Evolutionary conservation across 2,329 filamentous ascomycete genomes (phyloP), one percentile per base, ranked within the genome.

Genomic region (Diaporthe velutina): DNA sequence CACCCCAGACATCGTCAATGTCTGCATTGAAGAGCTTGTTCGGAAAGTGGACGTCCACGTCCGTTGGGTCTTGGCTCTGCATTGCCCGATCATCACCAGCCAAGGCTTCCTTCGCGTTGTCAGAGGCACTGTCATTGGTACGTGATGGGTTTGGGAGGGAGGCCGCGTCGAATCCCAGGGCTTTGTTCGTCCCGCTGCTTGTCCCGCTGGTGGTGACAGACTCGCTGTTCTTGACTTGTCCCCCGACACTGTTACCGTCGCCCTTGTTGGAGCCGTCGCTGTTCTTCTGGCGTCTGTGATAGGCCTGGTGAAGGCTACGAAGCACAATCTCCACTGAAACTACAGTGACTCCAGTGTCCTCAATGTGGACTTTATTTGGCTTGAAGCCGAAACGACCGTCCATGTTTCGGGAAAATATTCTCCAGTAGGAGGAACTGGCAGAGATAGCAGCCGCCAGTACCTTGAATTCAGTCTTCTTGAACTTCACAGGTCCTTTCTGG

Each of bases 1-100:
- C 38, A n/a, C 50, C 67, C 67, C 67, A 70, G 2, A 70, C 67
- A 17, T 57, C 67, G 4, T 48, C 38, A 10, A 58, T 25, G 22
- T n/a, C 28, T n/a, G 54, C 67, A 25, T 25, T 45, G 6, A 35
- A 57, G 3, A 70, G 52, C 52, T 57, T 25, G n/a, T n/a, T 19
- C 0, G 52, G 67, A 7, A 70, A 57, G 25, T n/a, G 17, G 2
- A 4, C 4, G 5, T 58, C 19, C 54, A 58, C 8, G 12, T 35
- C 8, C 19, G 12, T 13, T 33, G 22, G 13, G 2, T 13, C n/a
- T 4, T 12, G 9, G n/a, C n/a, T n/a, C n/a, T n/a, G n/a, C n/a
- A n/a, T n/a, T n/a, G n/a, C n/a, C n/a, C n/a, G n/a, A n/a, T n/a
- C n/a, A n/a, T n/a, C n/a, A n/a, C n/a, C n/a, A 12, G 30, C 3